Evolutionary conservation across 768 basidiomycete genomes (phyloP), one percentile per base, ranked within the genome.

Genomic region (Kondoa subrosea): DNA sequence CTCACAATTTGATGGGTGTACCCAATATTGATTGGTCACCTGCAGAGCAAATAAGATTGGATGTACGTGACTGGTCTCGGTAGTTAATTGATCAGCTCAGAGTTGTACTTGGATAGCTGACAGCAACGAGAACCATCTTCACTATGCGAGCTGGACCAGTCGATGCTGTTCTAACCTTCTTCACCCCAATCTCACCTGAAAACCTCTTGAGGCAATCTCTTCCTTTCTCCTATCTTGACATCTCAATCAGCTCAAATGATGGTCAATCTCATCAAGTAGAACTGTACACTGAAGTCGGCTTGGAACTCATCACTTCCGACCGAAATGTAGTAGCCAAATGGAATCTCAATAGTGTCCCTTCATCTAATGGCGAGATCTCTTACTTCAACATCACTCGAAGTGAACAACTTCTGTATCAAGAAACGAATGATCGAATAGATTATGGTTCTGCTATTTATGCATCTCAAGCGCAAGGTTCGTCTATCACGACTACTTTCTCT

Each of bases 131-230:
- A 21, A 21, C 25, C 62, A 27, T 33, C 31, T 63, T 27, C 29
- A 21, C 26, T 3, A 21, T 33, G 3, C 26, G 30, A 8, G 58
- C 58, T 31, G 58, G 58, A 26, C 30, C 69, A 25, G 70, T 72
- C 21, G 30, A 81, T 68, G 34, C 74, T 70, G 50, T 75, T 67
- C 70, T 82, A 78, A 29, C 70, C 8, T 72, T 72, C 64, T 59
- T 72, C 60, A 70, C 71, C 0, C 71, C 71, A 34, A 26, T 72
- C 63, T 69, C 69, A 0, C 70, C 71, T 12, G 64, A 67, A 61
- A 69, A 72, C 60, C 34, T 70, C 29, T 65, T 72, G 26, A 69
- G 71, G 60, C 71, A 72, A 31, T 71, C 71, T 12, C 57, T 72
- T 40, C 71, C 71, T 2, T 71, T 72, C 64, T 70, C 69, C n/a